Conservation (phyloP, 345 rosid species). For the Hibiscus tridactylites region DNA sequence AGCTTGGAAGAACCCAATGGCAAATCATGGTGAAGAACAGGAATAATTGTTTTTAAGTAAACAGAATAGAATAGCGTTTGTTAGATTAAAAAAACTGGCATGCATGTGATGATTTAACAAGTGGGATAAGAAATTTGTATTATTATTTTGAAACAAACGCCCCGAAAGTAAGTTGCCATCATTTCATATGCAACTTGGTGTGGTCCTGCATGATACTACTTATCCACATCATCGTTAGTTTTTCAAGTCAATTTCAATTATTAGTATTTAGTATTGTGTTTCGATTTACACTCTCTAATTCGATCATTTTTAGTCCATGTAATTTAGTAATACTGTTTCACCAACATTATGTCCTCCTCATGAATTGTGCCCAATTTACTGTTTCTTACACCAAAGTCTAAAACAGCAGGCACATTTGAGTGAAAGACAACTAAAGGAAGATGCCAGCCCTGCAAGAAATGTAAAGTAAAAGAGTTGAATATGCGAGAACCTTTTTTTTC, state of each 20-base stretch:
- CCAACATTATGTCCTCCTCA: not conserved
- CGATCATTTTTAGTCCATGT: too few species aligned
- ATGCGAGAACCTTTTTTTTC: not conserved
- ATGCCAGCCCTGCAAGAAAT: not conserved
- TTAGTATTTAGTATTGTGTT: too few species aligned
- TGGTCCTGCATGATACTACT: not conserved
- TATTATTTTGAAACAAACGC: not conserved
- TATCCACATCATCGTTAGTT: too few species aligned
- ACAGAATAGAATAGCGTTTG: not conserved
- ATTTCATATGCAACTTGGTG: not conserved
- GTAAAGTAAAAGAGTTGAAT: not conserved
- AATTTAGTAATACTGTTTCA: not conserved
- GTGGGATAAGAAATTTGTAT: not conserved
- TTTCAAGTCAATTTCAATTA: too few species aligned
- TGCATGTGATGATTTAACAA: not conserved
- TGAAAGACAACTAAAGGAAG: not conserved
- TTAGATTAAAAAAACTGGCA: not conserved
- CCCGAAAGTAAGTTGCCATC: not conserved
- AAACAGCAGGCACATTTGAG: not conserved
- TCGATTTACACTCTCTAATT: too few species aligned
- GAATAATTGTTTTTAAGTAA: not conserved
- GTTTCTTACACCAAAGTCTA: not conserved
- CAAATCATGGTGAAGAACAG: not conserved
- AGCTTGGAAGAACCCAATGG: constrained; percentile 2
- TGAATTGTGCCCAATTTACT: not conserved